These are phyloP conservation scores for Chalciporus sp. DNA, from an alignment of 1,284 basidiomycete species.

Conservation along the genomic window DNA sequence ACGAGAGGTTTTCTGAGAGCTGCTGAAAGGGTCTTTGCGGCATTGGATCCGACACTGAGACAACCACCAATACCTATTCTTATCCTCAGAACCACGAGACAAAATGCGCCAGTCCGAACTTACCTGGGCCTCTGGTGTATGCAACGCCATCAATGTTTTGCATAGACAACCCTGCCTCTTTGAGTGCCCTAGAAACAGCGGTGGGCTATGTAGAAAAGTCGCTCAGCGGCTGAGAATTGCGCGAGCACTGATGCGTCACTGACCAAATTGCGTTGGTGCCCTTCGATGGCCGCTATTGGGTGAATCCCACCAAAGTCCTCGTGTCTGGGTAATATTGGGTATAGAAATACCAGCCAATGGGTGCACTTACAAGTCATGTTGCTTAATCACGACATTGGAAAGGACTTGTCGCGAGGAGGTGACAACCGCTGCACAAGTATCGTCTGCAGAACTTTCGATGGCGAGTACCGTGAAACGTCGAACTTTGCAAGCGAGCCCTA, in stretches of 20 bases:
- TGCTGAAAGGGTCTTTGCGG: constrained; percentile 82
- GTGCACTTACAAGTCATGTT: constrained; percentile 58
- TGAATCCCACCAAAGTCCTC: constrained; percentile 78
- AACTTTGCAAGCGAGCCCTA: background rate
- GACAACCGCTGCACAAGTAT: constrained; percentile 86
- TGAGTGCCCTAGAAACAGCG: constrained; percentile 70
- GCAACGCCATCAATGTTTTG: constrained; percentile 83
- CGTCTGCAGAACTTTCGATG: constrained; percentile 86
- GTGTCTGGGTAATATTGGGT: constrained; percentile 44
- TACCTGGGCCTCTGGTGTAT: constrained; percentile 88
- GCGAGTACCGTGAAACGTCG: constrained; percentile 70
- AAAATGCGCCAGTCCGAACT: background rate
- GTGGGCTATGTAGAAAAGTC: constrained; percentile 55
- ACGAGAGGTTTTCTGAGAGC: constrained; percentile 78
- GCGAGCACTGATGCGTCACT: background rate
- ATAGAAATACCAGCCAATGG: constrained; percentile 1
- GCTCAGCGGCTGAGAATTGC: background rate
- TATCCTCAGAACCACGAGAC: background rate
- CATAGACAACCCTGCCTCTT: constrained; percentile 60
- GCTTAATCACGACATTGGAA: constrained; percentile 83
- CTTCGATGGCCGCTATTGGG: constrained; percentile 70
- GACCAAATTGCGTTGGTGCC: constrained; percentile 77
- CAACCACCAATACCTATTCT: constrained; percentile 75
- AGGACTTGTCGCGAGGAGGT: constrained; percentile 67
- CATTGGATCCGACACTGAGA: constrained; percentile 74